phyloP scores from a whole-genome alignment of 2,329 filamentous ascomycete genomes.

The Escovopsis sp. region DNA sequence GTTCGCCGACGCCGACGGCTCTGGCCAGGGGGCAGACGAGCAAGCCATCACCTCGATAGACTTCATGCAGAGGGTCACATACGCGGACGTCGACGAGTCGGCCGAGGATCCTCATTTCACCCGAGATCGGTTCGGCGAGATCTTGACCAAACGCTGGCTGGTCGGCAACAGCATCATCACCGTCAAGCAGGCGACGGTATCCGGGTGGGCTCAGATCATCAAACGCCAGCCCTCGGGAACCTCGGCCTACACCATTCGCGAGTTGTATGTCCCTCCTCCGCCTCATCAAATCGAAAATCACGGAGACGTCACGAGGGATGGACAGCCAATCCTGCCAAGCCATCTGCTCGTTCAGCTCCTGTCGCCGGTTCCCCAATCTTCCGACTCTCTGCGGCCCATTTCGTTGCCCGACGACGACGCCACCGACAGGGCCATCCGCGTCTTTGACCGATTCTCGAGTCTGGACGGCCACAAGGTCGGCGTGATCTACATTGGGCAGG shows the following conservation, averaged over 20 bases:
- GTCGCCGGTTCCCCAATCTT: slow-evolving; percentile 44
- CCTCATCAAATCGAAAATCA: slow-evolving; percentile 37
- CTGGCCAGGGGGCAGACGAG: slow-evolving; percentile 61
- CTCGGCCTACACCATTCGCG: slow-evolving; percentile 42
- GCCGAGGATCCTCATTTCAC: slow-evolving; percentile 51
- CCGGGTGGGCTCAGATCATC: slow-evolving; percentile 55
- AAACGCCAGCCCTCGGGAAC: slow-evolving; percentile 58
- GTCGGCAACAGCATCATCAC: slow-evolving; percentile 61
- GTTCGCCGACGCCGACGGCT: slow-evolving; percentile 60
- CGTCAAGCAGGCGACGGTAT: slow-evolving; percentile 52
- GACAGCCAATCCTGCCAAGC: slow-evolving; percentile 50
- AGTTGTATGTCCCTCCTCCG: slow-evolving; percentile 44
- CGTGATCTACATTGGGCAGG: slow-evolving; percentile 81
- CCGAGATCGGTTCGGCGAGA: slow-evolving; percentile 47
- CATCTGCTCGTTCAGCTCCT: slow-evolving; percentile 58
- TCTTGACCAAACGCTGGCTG: slow-evolving; percentile 54
- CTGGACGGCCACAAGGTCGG: slow-evolving; percentile 94
- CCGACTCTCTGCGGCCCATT: slow-evolving; percentile 52
- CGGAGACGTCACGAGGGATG: slow-evolving; percentile 34
- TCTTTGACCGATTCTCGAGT: slow-evolving; percentile 76
- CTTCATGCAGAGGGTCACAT: slow-evolving; percentile 82
- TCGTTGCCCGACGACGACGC: slow-evolving; percentile 57
- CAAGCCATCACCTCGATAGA: slow-evolving; percentile 89
- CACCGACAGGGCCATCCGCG: slow-evolving; percentile 57
- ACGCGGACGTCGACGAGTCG: slow-evolving; percentile 71